Evolutionary conservation across 768 basidiomycete genomes (phyloP).

Genomic region (Termitomyces sp.): DNA sequence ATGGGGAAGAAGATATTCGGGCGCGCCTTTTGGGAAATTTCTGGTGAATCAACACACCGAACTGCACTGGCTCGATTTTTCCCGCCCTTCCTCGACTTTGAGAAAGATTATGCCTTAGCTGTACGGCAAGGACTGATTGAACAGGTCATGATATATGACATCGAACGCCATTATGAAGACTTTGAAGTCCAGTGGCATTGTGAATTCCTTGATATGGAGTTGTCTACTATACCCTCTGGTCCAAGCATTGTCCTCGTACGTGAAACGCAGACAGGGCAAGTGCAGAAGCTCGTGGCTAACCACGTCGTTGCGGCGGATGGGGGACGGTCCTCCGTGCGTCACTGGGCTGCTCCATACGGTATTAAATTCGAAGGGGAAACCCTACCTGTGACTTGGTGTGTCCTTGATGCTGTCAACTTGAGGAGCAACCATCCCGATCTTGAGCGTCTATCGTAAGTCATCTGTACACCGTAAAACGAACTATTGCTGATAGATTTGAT

Average conservation of each 20-base stretch:
- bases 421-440: constrained; percentile 14
- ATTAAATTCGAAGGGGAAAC: constrained; percentile 11
- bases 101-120: constrained; percentile 14
- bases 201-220: constrained; percentile 13
- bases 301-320: constrained; percentile 15
- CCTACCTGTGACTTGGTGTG: constrained; percentile 15
- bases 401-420: constrained; percentile 13
- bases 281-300: constrained; percentile 1
- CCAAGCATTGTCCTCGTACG: constrained; percentile 7
- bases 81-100: constrained; percentile 14
- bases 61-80: constrained; percentile 14
- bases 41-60: constrained; percentile 7
- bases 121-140: constrained; percentile 16
- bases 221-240: not conserved
- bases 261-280: constrained; percentile 8
- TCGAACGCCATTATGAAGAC: constrained; percentile 13
- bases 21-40: constrained; percentile 15
- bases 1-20: constrained; percentile 15
- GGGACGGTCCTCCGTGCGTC: constrained; percentile 12
- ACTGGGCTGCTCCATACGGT: constrained; percentile 11
- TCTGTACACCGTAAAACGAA: not conserved
- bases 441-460: constrained; percentile 12
- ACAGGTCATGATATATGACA: constrained; percentile 15
- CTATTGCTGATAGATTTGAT: not conserved
- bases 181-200: constrained; percentile 14